Evolutionary conservation across 176 grass and related monocot species (phyloP).

Genomic region (Puya raimondii): DNA sequence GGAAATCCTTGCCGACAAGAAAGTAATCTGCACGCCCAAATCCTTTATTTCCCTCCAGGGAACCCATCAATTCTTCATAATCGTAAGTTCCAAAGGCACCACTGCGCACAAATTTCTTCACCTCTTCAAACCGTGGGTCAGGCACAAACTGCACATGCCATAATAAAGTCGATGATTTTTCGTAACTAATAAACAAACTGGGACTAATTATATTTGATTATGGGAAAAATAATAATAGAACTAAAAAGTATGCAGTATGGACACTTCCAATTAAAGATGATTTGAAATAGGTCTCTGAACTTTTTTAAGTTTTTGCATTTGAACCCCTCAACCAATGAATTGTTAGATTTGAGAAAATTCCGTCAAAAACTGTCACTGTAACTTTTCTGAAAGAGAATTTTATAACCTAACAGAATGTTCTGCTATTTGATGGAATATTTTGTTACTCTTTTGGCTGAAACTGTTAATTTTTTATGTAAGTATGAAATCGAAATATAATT

Average conservation of each 20-base stretch:
- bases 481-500: too few relatives aligned
- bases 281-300: too few relatives aligned
- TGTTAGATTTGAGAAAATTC: too few relatives aligned
- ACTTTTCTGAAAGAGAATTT: too few relatives aligned
- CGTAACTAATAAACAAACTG: background rate
- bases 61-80: conserved; percentile 90
- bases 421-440: too few relatives aligned
- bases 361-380: too few relatives aligned
- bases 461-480: too few relatives aligned
- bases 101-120: conserved; percentile 78
- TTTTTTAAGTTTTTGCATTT: too few relatives aligned
- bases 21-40: conserved; percentile 97
- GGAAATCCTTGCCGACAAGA: conserved; percentile 97
- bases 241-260: background rate
- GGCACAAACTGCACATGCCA: conserved; percentile 64
- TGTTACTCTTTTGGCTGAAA: too few relatives aligned
- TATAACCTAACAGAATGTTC: too few relatives aligned
- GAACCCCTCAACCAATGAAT: too few relatives aligned
- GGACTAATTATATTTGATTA: background rate
- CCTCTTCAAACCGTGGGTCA: conserved; percentile 92
- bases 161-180: conserved; percentile 8
- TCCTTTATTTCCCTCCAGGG: conserved; percentile 94
- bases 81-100: conserved; percentile 61
- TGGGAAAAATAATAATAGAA: background rate
- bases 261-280: background rate